Evolutionary conservation across 169 alveolate species (phyloP).

Genomic region (Plasmodium billcollinsi): DNA sequence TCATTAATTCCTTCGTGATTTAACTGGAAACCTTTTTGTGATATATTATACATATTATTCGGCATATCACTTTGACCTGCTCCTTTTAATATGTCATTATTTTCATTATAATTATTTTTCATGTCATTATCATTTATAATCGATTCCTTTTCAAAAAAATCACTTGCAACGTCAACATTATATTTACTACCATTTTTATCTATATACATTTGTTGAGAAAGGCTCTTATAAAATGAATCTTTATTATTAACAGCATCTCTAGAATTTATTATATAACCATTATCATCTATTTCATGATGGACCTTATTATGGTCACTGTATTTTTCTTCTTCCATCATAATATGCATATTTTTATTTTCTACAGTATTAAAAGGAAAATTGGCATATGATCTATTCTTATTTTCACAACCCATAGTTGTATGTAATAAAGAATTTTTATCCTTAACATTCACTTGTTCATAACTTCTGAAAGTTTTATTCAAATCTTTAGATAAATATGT

Average conservation of each 20-base stretch:
- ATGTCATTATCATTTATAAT: slow-evolving; percentile 6
- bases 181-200: background rate
- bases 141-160: background rate
- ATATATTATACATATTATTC: slow-evolving; percentile 9
- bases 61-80: background rate
- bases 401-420: background rate
- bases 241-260: background rate
- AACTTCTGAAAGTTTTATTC: background rate
- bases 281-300: slow-evolving; percentile 4
- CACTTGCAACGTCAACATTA: background rate
- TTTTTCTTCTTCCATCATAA: slow-evolving; percentile 4
- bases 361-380: background rate
- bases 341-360: background rate
- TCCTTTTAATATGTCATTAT: slow-evolving; percentile 7
- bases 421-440: slow-evolving; percentile 1
- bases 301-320: background rate
- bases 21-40: slow-evolving; percentile 8
- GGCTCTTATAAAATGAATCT: no score
- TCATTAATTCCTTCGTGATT: slow-evolving; percentile 17
- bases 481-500: background rate
- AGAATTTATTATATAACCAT: background rate
- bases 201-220: background rate
- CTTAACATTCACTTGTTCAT: slow-evolving; percentile 1
- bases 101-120: slow-evolving; percentile 17
- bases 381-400: background rate